Conservation (phyloP, 1,284 basidiomycete species). For the Gomphus sp. region DNA sequence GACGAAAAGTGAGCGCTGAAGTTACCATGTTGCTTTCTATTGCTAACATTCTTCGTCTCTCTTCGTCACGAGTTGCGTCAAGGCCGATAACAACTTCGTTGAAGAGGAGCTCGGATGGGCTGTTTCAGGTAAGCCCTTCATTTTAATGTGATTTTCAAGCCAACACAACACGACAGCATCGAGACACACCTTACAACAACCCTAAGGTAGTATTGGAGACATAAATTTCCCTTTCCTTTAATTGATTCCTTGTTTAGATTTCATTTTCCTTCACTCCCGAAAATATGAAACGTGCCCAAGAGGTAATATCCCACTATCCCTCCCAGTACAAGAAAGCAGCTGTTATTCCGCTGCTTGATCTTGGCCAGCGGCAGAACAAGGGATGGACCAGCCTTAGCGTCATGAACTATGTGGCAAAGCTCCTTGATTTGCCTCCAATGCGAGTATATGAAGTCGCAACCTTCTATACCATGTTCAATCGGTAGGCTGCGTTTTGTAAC, state of each 20-base stretch:
- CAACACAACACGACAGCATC: slow-evolving; percentile 50
- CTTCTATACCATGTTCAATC: slow-evolving; percentile 99
- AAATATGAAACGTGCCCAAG: slow-evolving; percentile 78
- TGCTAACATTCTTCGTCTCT: background rate
- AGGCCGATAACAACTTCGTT: slow-evolving; percentile 31
- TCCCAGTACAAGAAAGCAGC: slow-evolving; percentile 98
- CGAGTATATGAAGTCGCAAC: slow-evolving; percentile 99
- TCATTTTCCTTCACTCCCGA: slow-evolving; percentile 81
- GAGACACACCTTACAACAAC: slow-evolving; percentile 91
- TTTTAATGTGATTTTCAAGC: slow-evolving; percentile 10
- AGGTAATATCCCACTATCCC: slow-evolving; percentile 91
- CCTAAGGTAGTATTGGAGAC: slow-evolving; percentile 45
- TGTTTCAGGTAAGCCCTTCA: slow-evolving; percentile 39
- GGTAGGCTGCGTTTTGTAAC: slow-evolving; percentile 34
- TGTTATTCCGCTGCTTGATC: slow-evolving; percentile 92
- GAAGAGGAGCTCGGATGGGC: slow-evolving; percentile 36
- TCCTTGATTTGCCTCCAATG: slow-evolving; percentile 96
- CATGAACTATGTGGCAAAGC: slow-evolving; percentile 95
- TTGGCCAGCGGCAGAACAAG: slow-evolving; percentile 96
- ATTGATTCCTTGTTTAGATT: slow-evolving; percentile 46
- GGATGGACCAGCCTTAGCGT: slow-evolving; percentile 99
- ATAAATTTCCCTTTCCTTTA: background rate
- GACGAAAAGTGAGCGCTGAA: too few species aligned
- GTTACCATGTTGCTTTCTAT: background rate
- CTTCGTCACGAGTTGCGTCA: slow-evolving; percentile 3